Percentiles rank a stretch among this genome's conserved stretches.
phyloP scores from a whole-genome alignment of 805 yeast species.

The Spathaspora sp. region DNA sequence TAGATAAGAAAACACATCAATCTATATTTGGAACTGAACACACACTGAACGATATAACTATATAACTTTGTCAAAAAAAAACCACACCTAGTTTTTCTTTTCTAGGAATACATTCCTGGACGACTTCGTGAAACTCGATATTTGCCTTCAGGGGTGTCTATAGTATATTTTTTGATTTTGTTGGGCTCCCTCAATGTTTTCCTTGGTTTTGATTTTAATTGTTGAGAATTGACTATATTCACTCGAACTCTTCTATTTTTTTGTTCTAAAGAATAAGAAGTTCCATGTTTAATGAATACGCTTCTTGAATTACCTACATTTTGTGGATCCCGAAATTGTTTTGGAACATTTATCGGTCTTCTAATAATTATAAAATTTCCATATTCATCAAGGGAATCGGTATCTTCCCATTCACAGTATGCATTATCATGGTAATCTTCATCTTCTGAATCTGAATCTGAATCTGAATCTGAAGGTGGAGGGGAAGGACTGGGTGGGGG shows the following conservation, averaged over 20 bases:
- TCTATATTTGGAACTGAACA: slow-evolving; percentile 6
- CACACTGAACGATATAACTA: neutral
- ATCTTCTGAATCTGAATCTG: neutral
- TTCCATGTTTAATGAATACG: slow-evolving; percentile 7
- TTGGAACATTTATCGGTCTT: slow-evolving; percentile 16
- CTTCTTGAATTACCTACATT: slow-evolving; percentile 9
- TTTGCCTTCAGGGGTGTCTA: neutral
- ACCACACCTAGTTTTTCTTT: neutral
- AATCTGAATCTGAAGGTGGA: neutral
- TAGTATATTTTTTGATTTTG: neutral
- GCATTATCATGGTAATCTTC: slow-evolving; percentile 1
- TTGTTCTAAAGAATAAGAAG: neutral
- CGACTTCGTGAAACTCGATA: neutral
- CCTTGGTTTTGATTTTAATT: neutral
- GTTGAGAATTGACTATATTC: neutral
- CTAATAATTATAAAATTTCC: slow-evolving; percentile 16
- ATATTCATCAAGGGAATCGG: slow-evolving; percentile 14
- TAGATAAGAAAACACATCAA: slow-evolving; percentile 17
- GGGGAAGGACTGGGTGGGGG: neutral
- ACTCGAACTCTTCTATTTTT: neutral
- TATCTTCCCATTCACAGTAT: slow-evolving; percentile 19
- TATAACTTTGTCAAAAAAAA: no score
- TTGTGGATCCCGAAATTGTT: slow-evolving; percentile 10
- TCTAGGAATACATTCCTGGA: neutral
- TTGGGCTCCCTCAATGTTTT: neutral